These are phyloP conservation scores for Citrus medica DNA, from an alignment of 345 rosid genomes.

Conservation along the genomic window DNA sequence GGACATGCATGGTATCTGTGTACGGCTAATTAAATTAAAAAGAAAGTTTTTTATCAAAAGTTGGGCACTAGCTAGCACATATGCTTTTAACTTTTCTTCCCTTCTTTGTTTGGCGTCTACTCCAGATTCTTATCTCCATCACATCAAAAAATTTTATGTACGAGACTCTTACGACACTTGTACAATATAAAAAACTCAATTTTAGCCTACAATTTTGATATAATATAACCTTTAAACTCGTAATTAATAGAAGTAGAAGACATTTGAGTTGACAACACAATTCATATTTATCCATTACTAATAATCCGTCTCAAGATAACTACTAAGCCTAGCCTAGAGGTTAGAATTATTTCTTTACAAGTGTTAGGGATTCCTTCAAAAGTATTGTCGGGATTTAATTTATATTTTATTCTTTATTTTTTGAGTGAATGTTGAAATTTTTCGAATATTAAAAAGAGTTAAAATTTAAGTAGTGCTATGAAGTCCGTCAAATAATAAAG, in stretches of 20 bases:
- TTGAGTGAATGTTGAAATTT: fast-evolving
- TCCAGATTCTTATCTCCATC: constrained; percentile 7
- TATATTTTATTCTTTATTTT: fast-evolving
- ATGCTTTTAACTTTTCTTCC: constrained; percentile 18
- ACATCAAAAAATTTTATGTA: too few relatives aligned
- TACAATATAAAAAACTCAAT: too few relatives aligned
- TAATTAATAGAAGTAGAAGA: too few relatives aligned
- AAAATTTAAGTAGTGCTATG: fast-evolving
- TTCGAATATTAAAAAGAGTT: too few relatives aligned
- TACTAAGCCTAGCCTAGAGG: fast-evolving
- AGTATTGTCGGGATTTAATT: fast-evolving
- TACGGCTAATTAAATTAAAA: not conserved
- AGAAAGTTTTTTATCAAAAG: not conserved
- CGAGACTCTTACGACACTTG: too few relatives aligned
- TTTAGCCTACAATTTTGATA: too few relatives aligned
- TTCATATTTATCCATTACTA: too few relatives aligned
- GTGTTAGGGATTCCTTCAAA: fast-evolving
- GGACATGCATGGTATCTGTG: constrained; percentile 15
- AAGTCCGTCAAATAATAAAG: fast-evolving
- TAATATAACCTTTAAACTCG: too few relatives aligned
- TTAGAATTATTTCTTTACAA: fast-evolving
- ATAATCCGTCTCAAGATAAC: not conserved
- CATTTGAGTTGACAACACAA: too few relatives aligned
- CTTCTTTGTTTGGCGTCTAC: not conserved
- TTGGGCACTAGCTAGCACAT: constrained; percentile 21